Percentiles rank a stretch among this genome's conserved stretches.
phyloP scores from a whole-genome alignment of 176 grass and related monocot species.

The Oryza glumipatula region DNA sequence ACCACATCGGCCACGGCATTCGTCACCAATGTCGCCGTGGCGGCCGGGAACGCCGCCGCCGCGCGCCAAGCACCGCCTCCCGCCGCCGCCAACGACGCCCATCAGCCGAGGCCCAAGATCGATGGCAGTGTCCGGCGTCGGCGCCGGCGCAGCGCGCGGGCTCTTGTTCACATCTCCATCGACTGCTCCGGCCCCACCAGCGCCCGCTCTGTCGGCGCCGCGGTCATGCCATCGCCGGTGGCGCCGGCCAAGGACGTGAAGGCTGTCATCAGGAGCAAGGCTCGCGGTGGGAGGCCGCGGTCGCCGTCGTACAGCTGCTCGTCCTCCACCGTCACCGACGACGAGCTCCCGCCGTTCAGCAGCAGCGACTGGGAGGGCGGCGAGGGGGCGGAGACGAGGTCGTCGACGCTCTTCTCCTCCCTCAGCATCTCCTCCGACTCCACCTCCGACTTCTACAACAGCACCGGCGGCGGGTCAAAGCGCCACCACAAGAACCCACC shows the following conservation, averaged over 20 bases:
- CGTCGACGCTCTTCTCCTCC: conserved; percentile 55
- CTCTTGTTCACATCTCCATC: conserved; percentile 62
- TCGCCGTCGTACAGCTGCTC: conserved; percentile 42
- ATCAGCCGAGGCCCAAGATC: conserved; percentile 22
- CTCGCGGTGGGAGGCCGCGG: neutral
- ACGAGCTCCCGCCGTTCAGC: conserved; percentile 51
- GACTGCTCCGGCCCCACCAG: conserved; percentile 42
- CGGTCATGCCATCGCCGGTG: conserved; percentile 10
- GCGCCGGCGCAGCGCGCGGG: conserved; percentile 4
- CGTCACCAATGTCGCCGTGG: neutral
- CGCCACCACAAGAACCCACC: neutral
- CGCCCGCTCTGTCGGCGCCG: neutral
- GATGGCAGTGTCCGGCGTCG: neutral
- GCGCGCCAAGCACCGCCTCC: conserved; percentile 3
- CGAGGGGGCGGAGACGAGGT: conserved; percentile 36
- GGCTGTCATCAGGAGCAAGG: neutral
- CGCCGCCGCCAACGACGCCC: neutral
- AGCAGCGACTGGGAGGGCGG: conserved; percentile 39
- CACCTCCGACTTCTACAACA: conserved; percentile 47
- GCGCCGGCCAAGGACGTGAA: conserved; percentile 18
- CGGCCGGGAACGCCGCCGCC: neutral
- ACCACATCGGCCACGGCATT: conserved; percentile 44
- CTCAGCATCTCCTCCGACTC: conserved; percentile 75
- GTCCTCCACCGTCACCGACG: conserved; percentile 45
- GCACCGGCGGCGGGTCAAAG: conserved; percentile 33